Conservation (phyloP, 2,329 filamentous ascomycete genomes). For the Fusarium sp. region DNA sequence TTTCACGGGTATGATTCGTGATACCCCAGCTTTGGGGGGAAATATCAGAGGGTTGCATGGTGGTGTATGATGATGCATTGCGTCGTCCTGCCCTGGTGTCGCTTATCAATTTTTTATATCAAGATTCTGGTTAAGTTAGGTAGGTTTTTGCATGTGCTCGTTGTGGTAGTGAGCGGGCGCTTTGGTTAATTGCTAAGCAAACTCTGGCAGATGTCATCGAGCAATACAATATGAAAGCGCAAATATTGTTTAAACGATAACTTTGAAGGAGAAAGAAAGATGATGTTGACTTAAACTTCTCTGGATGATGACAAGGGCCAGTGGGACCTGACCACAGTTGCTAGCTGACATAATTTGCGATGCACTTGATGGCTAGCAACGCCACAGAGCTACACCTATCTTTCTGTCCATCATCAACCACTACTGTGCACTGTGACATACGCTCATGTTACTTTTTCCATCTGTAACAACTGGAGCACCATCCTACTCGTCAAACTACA, state of each 20-base stretch:
- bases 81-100: not conserved
- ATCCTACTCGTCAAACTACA: conserved; percentile 1
- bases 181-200: no score
- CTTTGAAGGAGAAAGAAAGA: not conserved
- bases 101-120: not conserved
- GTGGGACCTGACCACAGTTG: conserved; percentile 4
- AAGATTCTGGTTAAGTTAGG: no score
- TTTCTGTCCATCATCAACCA: conserved; percentile 6
- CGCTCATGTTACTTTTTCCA: not conserved
- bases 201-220: no score
- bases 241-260: not conserved
- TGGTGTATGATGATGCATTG: not conserved
- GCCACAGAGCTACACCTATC: not conserved
- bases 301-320: not conserved
- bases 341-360: conserved; percentile 10
- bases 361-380: not conserved
- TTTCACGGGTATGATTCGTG: conserved; percentile 8
- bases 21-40: not conserved
- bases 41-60: not conserved
- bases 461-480: not conserved
- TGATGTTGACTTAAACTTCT: not conserved
- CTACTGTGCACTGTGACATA: not conserved
- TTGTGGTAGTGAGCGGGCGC: no score
- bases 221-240: no score
- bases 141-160: no score